phyloP scores from a whole-genome alignment of 495 filamentous ascomycete genomes.

The Daldinia vernicosa region DNA sequence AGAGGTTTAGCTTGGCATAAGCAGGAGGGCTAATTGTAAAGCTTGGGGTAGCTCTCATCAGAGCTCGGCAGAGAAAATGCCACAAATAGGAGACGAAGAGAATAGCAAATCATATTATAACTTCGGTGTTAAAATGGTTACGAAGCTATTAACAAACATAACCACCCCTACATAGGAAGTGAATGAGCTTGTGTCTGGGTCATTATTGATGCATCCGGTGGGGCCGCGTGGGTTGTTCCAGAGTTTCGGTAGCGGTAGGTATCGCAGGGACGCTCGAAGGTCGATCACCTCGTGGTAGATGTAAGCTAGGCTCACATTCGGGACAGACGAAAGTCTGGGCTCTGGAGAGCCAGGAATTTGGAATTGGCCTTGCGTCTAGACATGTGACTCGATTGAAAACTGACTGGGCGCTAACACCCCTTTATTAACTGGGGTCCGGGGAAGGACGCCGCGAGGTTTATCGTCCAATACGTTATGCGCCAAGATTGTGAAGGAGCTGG shows the following conservation, averaged over 20 bases:
- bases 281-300: constrained; percentile 37
- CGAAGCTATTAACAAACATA: neutral
- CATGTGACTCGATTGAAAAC: constrained; percentile 10
- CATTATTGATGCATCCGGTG: constrained; percentile 1
- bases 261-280: constrained; percentile 10
- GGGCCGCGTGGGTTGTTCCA: constrained; percentile 19
- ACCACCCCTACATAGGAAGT: neutral
- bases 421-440: constrained; percentile 15
- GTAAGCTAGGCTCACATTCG: constrained; percentile 20
- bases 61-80: constrained; percentile 10
- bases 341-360: constrained; percentile 3
- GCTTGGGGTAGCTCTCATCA: constrained; percentile 5
- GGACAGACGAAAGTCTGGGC: neutral
- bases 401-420: neutral
- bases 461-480: constrained; percentile 2
- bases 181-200: neutral
- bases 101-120: neutral
- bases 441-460: neutral
- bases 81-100: constrained; percentile 8
- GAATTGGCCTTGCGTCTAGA: constrained; percentile 6
- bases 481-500: constrained; percentile 20
- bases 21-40: neutral
- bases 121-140: neutral
- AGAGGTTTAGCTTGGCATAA: constrained; percentile 11
- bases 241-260: constrained; percentile 33